Evolutionary conservation across 441 rosid genomes (phyloP), one percentile per base, ranked within the genome.

Genomic region (Dalechampia spathulata): DNA sequence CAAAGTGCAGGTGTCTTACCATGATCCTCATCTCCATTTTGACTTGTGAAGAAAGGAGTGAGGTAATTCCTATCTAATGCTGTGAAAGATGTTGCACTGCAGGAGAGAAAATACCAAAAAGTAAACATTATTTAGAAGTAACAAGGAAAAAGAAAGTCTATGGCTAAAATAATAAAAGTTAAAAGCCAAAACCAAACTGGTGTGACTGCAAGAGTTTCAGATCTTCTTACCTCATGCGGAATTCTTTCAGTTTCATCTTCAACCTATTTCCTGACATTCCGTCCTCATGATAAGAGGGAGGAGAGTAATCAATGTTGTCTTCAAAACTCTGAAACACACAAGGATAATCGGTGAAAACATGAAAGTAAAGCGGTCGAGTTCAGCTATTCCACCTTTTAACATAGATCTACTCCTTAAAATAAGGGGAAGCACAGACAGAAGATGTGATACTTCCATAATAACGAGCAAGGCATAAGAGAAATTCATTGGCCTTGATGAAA

Each of bases 31-130:
- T 92, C 96, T 67, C 88, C 97, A 60, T 80, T 89, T 46, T 87
- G 82, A 72, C 95, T 89, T 9, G 99, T 93, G 75, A 93, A 90
- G 75, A 93, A 90, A 10, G 99, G 99, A 52, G 99, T 90, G 60
- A 93, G 89, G 73, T 82, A 93, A 61, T 93, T 90, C 78, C 62
- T 93, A 61, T 90, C 99, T 59, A 93, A 69, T 60, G 86, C 96
- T 9, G 96, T 71, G 71, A 93, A 90, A 15, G 99, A 85, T 20
- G 87, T 81, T 0, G 96, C 67, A 28, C 99, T 93, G 86, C 70
- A 72, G 26, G 38, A n/a, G 5, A 12, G 21, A 58, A 21, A 14
- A 49, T 7, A 49, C 21, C 34, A 25, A 28, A 26, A 17, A 15
- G 5, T 1, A 22, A 9, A 15, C 5, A 5, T 36, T 13, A 36